Evolutionary conservation across 176 grass and related monocot genomes (phyloP).

Genomic region (Raddia distichophylla): DNA sequence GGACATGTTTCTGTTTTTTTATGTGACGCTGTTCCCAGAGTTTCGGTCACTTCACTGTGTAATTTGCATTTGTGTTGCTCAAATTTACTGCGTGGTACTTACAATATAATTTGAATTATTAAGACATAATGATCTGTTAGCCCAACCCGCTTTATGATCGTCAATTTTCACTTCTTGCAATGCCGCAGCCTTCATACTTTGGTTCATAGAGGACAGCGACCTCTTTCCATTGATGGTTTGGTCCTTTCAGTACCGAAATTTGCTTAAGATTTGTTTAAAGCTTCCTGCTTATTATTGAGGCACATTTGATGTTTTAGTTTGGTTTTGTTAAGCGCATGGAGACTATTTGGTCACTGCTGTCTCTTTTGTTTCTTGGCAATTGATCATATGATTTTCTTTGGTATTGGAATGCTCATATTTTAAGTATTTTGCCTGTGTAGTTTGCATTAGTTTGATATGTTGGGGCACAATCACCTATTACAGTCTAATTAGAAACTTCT

Average conservation of each 20-base stretch:
- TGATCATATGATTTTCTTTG: background rate
- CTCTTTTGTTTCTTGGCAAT: background rate
- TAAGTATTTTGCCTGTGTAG: background rate
- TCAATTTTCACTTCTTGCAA: background rate
- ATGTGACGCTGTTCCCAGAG: constrained; percentile 19
- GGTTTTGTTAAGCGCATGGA: background rate
- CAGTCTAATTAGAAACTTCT: background rate
- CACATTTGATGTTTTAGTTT: constrained; percentile 16
- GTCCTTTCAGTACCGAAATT: background rate
- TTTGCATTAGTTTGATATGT: constrained; percentile 18
- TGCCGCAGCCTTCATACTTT: background rate
- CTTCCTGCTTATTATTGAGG: background rate
- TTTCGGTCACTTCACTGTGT: constrained; percentile 25
- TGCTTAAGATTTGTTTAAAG: constrained; percentile 15
- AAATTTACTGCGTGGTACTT: constrained; percentile 24
- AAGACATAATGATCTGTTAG: constrained; percentile 7
- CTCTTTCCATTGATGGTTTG: constrained; percentile 4
- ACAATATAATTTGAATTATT: constrained; percentile 13
- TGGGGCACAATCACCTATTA: background rate
- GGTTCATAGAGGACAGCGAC: constrained; percentile 2
- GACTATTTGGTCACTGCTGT: background rate
- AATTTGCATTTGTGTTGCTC: constrained; percentile 28
- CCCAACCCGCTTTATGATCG: background rate
- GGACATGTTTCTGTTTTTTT: background rate
- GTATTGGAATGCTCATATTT: background rate